phyloP scores from a whole-genome alignment of 768 basidiomycete species.

The Pisolithus orientalis region DNA sequence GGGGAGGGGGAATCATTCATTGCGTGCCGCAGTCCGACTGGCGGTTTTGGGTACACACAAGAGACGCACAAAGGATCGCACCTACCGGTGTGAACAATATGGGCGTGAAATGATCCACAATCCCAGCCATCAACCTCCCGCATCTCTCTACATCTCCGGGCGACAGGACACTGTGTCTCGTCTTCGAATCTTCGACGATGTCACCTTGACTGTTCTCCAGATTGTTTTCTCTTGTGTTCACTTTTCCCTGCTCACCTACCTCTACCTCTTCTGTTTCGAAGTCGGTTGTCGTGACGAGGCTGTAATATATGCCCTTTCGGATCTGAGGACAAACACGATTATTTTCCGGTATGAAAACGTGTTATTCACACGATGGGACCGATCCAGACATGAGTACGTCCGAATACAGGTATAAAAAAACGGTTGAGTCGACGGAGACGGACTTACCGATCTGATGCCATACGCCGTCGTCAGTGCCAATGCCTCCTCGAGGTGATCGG shows the following conservation, averaged over 20 bases:
- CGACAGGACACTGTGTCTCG: conserved; percentile 21
- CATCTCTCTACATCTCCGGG: conserved; percentile 35
- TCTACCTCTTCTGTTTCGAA: conserved; percentile 39
- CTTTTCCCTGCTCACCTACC: conserved; percentile 7
- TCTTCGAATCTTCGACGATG: not conserved
- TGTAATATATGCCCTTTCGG: conserved; percentile 60
- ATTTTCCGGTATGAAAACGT: conserved; percentile 1
- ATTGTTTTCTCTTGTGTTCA: not conserved
- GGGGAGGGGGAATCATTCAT: not conserved
- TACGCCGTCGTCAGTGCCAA: conserved; percentile 45
- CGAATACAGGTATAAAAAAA: too few species aligned
- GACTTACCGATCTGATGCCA: conserved; percentile 43
- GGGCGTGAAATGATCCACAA: conserved; percentile 68
- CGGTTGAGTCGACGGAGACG: not conserved
- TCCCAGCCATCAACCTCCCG: conserved; percentile 40
- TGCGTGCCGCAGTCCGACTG: not conserved
- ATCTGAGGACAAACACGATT: conserved; percentile 30
- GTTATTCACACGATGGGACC: not conserved
- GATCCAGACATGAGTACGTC: not conserved
- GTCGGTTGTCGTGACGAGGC: conserved; percentile 51
- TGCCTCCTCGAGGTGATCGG: conserved; percentile 46
- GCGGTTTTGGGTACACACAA: not conserved
- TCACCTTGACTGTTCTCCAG: not conserved
- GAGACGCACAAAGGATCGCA: conserved; percentile 3
- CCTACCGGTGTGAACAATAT: conserved; percentile 58